Evolutionary conservation across 164 flowering plant genomes (phyloP).

Genomic region (Euptelea pleiosperma): DNA sequence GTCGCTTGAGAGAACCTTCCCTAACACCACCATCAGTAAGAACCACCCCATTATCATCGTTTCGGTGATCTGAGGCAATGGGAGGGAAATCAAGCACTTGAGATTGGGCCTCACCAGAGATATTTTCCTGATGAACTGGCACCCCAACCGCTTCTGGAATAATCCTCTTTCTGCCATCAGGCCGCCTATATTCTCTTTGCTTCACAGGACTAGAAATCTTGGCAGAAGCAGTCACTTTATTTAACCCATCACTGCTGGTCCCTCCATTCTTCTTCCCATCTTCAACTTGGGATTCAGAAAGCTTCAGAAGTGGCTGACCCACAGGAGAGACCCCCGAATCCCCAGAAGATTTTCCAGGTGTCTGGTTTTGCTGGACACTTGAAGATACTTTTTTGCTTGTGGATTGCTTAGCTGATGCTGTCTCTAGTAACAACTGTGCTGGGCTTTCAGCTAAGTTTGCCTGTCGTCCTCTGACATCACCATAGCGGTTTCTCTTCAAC

Average conservation of each 20-base stretch:
- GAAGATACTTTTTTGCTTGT: conserved; percentile 48
- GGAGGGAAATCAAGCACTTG: conserved; percentile 43
- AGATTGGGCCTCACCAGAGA: conserved; percentile 33
- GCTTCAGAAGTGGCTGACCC: conserved; percentile 24
- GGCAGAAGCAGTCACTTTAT: conserved; percentile 41
- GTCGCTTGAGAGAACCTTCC: conserved; percentile 47
- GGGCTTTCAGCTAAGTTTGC: conserved; percentile 92
- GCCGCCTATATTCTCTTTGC: conserved; percentile 90
- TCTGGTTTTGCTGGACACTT: conserved; percentile 39
- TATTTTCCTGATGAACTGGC: conserved; percentile 54
- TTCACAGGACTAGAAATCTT: conserved; percentile 82
- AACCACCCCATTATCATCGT: conserved; percentile 39
- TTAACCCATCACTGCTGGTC: conserved; percentile 40
- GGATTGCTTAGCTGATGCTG: conserved; percentile 73
- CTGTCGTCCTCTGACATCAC: conserved; percentile 88
- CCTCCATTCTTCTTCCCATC: conserved; percentile 49
- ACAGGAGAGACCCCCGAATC: conserved; percentile 25
- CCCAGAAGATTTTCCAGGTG: conserved; percentile 42
- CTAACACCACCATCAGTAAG: conserved; percentile 29
- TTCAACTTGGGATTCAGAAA: conserved; percentile 43
- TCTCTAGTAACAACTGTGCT: conserved; percentile 92
- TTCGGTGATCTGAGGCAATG: conserved; percentile 32
- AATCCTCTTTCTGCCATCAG: conserved; percentile 97
- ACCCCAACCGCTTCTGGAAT: conserved; percentile 96
- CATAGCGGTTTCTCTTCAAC: conserved; percentile 87